Conservation (phyloP, 164 flowering plant species). For the Stephania cephalantha region DNA sequence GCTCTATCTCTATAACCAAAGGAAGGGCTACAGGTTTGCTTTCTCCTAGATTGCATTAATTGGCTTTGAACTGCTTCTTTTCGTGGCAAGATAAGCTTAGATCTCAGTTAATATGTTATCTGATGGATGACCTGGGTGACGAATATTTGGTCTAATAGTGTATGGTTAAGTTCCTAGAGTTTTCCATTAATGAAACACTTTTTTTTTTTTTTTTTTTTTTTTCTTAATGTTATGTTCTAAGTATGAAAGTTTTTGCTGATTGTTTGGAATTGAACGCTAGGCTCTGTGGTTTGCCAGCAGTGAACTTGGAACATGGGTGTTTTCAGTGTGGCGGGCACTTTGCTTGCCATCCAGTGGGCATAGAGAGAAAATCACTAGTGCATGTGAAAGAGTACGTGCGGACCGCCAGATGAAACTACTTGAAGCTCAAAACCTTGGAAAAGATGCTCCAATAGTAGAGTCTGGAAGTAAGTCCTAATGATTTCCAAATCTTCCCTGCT, state of each 20-base stretch:
- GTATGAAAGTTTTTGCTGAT: background rate
- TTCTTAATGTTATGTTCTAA: no score
- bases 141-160: no score
- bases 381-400: constrained; percentile 92
- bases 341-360: constrained; percentile 95
- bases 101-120: no score
- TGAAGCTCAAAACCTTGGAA: constrained; percentile 51
- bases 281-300: constrained; percentile 33
- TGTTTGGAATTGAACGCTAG: background rate
- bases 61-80: no score
- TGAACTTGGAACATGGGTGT: constrained; percentile 95
- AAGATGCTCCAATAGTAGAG: constrained; percentile 23
- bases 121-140: no score
- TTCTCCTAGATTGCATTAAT: no score
- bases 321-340: constrained; percentile 84
- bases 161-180: no score
- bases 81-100: no score
- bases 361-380: constrained; percentile 73
- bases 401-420: constrained; percentile 85
- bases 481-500: background rate
- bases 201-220: no score
- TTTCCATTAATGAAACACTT: no score
- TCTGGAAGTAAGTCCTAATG: constrained; percentile 23
- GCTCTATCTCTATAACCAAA: no score
- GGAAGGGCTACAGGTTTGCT: no score